Conservation (phyloP, 495 filamentous ascomycete species). For the Trichocladium uniseriatum region DNA sequence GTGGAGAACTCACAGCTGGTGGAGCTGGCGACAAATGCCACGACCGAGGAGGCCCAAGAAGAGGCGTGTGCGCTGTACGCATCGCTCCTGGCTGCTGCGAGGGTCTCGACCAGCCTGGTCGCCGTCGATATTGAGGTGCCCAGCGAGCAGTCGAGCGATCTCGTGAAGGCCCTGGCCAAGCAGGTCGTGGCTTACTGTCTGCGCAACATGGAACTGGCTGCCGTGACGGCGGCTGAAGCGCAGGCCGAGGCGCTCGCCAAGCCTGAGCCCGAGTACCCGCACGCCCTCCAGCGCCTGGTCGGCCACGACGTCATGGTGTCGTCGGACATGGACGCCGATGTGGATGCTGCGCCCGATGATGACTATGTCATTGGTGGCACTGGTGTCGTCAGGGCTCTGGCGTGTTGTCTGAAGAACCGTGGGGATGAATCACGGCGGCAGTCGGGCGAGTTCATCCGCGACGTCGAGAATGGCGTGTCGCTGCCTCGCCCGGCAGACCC, state of each 20-base stretch:
- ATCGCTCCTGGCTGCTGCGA: constrained; percentile 78
- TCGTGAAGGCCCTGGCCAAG: constrained; percentile 86
- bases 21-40: constrained; percentile 51
- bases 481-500: constrained; percentile 2
- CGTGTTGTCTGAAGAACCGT: constrained; percentile 77
- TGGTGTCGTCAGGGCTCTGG: constrained; percentile 86
- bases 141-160: constrained; percentile 62
- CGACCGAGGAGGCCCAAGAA: constrained; percentile 66
- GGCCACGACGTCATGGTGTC: constrained; percentile 54
- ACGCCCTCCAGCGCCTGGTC: constrained; percentile 47
- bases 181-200: constrained; percentile 91
- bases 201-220: constrained; percentile 63
- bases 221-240: constrained; percentile 8
- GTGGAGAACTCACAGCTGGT: constrained; percentile 70
- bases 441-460: constrained; percentile 36
- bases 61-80: constrained; percentile 92
- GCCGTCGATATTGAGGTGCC: constrained; percentile 90
- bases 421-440: constrained; percentile 45
- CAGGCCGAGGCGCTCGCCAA: constrained; percentile 26
- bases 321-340: constrained; percentile 48
- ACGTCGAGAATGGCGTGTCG: constrained; percentile 26
- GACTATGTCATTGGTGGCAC: constrained; percentile 95
- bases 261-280: constrained; percentile 39
- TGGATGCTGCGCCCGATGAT: constrained; percentile 71
- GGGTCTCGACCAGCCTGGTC: constrained; percentile 73